Evolutionary conservation across 202 grass and related monocot genomes (phyloP), one percentile per base, ranked within the genome.

Genomic region (Brachypodium distachyon): DNA sequence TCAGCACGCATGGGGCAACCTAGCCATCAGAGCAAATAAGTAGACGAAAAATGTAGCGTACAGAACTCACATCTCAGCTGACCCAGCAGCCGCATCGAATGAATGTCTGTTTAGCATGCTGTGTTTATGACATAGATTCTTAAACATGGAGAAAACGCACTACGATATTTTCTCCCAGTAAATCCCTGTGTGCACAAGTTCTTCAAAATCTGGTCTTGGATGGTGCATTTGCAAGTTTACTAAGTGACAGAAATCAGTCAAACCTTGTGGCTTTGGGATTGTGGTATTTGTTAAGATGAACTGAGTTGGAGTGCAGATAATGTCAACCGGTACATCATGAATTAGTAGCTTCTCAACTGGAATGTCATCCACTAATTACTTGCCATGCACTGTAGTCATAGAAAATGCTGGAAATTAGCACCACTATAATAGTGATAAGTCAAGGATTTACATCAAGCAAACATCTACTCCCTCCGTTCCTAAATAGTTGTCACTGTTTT

Each of bases 111-210:
- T n/a, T n/a, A n/a, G n/a, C n/a, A n/a, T n/a, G n/a, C n/a, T n/a
- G n/a, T n/a, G n/a, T n/a, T n/a, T n/a, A n/a, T n/a, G n/a, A n/a
- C n/a, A n/a, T n/a, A n/a, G n/a, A n/a, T n/a, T n/a, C n/a, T n/a
- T n/a, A n/a, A n/a, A n/a, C n/a, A n/a, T n/a, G n/a, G n/a, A n/a
- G n/a, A n/a, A n/a, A n/a, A n/a, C n/a, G n/a, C n/a, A n/a, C n/a
- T n/a, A n/a, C n/a, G 94, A 97, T 65, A 97, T 67, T 73, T 94
- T 97, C 50, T 98, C 91, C 91, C 91, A 98, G 77, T 98, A 98
- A 76, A 94, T 94, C 40, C 89, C 94, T 97, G 57, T 26, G 74
- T 46, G 41, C 25, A 77, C 22, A 79, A 72, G 19, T 77, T 21
- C 46, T 17, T 21, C 37, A 67, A 48, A 48, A 39, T 38, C 18